A percentile compares a stretch with the other conserved stretches of the same genome.
Conservation (phyloP, 768 basidiomycete genomes). For the Leccinum longicurvipes region DNA sequence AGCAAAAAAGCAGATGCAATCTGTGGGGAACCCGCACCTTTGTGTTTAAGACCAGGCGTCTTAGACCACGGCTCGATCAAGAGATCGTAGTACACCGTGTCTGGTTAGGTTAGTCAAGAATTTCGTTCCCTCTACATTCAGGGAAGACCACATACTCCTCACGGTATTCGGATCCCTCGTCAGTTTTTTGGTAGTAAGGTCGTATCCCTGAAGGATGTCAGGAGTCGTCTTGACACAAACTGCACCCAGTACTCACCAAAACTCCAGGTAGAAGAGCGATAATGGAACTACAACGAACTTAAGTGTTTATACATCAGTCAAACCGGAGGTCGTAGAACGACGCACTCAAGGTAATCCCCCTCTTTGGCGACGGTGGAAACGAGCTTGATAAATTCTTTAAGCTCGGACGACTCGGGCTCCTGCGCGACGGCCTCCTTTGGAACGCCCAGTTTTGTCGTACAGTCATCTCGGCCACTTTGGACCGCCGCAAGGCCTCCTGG, state of each 20-base stretch:
- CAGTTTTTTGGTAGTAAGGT: neutral
- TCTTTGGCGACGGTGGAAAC: neutral
- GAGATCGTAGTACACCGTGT: neutral
- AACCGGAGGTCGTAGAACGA: neutral
- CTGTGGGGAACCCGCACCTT: neutral
- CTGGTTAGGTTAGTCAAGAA: neutral
- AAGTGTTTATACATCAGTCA: neutral
- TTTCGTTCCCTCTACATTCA: neutral
- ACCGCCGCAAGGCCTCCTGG: neutral
- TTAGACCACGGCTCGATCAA: neutral
- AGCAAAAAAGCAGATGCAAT: neutral
- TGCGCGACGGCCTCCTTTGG: neutral
- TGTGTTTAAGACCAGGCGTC: neutral
- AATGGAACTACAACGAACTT: neutral
- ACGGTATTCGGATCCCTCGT: neutral
- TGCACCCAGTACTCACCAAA: neutral
- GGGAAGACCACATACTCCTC: neutral
- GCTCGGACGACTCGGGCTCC: neutral
- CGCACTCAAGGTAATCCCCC: conserved; percentile 7
- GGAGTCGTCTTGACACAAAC: neutral
- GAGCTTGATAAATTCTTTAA: neutral
- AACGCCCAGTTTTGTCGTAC: neutral
- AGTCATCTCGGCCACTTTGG: neutral
- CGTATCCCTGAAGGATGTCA: neutral
- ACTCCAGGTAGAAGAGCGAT: conserved; percentile 5